These are phyloP conservation scores for Russula olivacea DNA, from an alignment of 768 basidiomycete species.

Conservation along the genomic window DNA sequence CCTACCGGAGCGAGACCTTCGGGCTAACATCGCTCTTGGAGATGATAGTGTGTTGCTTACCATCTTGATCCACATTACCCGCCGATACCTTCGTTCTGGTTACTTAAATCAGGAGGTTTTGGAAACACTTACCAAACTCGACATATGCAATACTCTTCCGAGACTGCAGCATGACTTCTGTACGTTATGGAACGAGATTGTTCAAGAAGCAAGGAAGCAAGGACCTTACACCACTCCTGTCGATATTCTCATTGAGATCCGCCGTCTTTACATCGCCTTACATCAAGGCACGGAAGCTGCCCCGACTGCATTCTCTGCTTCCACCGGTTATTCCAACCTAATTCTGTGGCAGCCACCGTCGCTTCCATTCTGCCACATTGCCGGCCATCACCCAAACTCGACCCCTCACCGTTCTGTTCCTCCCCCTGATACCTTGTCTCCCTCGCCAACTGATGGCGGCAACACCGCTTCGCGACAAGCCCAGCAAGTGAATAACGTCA, in stretches of 20 bases:
- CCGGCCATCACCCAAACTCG: not conserved
- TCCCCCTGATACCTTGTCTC: too few species aligned
- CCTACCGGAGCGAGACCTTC: not conserved
- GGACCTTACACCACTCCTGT: not conserved
- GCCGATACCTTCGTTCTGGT: not conserved
- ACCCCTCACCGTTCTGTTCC: too few species aligned
- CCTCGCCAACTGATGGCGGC: too few species aligned
- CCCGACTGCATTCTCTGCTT: not conserved
- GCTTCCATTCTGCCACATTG: not conserved
- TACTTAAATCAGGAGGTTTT: rapidly evolving
- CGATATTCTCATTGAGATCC: not conserved
- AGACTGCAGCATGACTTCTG: not conserved
- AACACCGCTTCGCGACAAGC: too few species aligned
- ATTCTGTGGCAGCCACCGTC: not conserved
- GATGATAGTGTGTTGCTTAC: not conserved
- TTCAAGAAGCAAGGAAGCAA: not conserved
- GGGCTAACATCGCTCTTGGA: not conserved
- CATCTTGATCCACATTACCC: not conserved
- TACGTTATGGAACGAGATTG: not conserved
- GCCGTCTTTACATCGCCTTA: not conserved
- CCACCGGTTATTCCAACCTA: too few species aligned
- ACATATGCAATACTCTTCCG: not conserved
- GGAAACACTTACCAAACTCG: not conserved
- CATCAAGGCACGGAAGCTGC: not conserved
- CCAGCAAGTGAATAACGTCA: too few species aligned